Base-by-base conservation (phyloP, 2,329 filamentous ascomycete species). In the Diplodia mutila region DNA sequence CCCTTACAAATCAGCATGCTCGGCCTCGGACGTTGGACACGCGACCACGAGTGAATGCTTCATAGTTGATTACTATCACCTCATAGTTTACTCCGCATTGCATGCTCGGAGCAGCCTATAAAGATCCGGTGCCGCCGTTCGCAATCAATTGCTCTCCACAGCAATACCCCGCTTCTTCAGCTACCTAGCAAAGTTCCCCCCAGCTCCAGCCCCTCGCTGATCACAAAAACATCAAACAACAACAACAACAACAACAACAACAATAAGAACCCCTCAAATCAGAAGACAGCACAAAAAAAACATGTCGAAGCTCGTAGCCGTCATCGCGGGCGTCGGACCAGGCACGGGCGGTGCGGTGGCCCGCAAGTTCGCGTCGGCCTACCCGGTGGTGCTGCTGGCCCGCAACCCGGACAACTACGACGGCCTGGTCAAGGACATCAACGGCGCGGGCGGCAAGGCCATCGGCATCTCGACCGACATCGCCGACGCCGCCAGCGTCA, bases 361-460 rank as follows among this genome's bases (percentile, higher is more conserved):
- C 37, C 83, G 86, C 66, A 85, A 82, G 68, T 90, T 90, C 72
- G 85, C 85, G 37, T 75, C 87, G 69, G 74, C 85, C 9, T 95
- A 94, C 74, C 87, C 90, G 0, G 89, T 94, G 1, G 89, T 91
- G 1, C 83, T 94, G 1, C 85, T 94, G n/a, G 88, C 91, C 14
- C 89, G 91, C 61, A 87, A 82, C 18, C 84, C 88, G 0, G 84
- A 87, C 51, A 91, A 85, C 77, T 92, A 89, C 79, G 83, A 87
- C 67, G 80, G 83, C n/a, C 83, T 92, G 2, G 89, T 91, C 7
- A 76, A 85, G 2, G 90, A 92, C 72, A 93, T 95, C 79, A 88
- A 88, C 67, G 76, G 80, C 5, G 77, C 80, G 0, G 91, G 91
- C 12, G 91, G 92, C 2, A 84, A 86, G 57, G 92, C 91, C 1